These are phyloP conservation scores for Asterella californica DNA, from an alignment of 225 moss, liverwort and hornwort genomes.

Conservation along the genomic window DNA sequence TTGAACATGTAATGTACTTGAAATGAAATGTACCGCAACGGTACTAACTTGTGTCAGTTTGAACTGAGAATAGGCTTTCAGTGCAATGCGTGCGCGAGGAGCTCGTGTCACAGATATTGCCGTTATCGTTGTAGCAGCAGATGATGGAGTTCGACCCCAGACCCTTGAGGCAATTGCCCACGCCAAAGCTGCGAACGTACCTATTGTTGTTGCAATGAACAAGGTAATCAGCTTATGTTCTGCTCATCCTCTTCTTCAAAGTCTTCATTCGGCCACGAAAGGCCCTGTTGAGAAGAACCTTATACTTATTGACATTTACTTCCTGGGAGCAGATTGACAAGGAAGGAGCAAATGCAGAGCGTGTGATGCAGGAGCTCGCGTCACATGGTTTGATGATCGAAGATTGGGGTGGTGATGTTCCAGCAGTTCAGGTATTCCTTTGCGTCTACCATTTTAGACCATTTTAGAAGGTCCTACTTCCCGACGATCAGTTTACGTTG, in stretches of 20 bases:
- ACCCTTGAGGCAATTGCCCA: conserved; percentile 90
- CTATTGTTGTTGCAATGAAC: conserved; percentile 86
- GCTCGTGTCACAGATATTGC: conserved; percentile 93
- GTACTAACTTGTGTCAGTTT: not conserved
- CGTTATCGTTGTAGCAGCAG: conserved; percentile 95
- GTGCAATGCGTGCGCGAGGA: conserved; percentile 96
- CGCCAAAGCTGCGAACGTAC: conserved; percentile 91
- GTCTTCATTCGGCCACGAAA: too few relatives aligned
- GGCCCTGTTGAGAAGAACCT: not conserved
- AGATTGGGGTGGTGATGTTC: conserved; percentile 93
- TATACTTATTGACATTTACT: not conserved
- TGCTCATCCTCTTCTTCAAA: not conserved
- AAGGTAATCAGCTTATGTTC: conserved; percentile 48
- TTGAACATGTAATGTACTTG: not conserved
- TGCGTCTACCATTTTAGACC: not conserved
- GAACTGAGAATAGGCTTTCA: conserved; percentile 66
- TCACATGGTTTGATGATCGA: conserved; percentile 80
- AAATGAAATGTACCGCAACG: not conserved
- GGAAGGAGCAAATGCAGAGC: conserved; percentile 85
- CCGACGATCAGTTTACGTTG: not conserved
- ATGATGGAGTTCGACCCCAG: conserved; percentile 96
- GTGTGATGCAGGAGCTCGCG: conserved; percentile 91
- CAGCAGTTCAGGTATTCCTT: conserved; percentile 70
- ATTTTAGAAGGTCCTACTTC: not conserved
- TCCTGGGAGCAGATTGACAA: conserved; percentile 67